Percentiles rank a stretch among this genome's conserved stretches.
phyloP scores from a whole-genome alignment of 441 rosid species.

The Populus hybrid region DNA sequence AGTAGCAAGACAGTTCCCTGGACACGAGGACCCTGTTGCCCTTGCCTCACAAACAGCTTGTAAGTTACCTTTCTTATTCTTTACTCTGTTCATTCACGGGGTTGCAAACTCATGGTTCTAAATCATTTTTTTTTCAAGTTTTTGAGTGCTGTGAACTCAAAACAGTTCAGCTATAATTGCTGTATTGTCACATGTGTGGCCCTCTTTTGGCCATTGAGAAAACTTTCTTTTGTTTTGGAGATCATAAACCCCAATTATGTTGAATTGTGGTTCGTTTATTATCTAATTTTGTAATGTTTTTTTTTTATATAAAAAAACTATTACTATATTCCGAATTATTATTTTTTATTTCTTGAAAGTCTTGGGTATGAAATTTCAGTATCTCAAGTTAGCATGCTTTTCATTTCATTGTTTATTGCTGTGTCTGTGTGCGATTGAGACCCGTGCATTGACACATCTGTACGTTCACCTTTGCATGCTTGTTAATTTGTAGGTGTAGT shows the following conservation, averaged over 20 bases:
- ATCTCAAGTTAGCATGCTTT: background rate
- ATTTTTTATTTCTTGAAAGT: background rate
- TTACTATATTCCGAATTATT: background rate
- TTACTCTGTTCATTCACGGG: background rate
- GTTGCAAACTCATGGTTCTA: background rate
- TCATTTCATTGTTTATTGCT: background rate
- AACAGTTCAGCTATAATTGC: background rate
- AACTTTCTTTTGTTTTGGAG: background rate
- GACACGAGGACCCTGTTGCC: conserved; percentile 73
- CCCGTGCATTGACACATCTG: background rate
- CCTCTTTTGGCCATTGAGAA: background rate
- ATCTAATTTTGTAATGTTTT: background rate
- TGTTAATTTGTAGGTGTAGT: background rate
- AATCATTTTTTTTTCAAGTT: background rate
- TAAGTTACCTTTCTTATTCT: conserved; percentile 33
- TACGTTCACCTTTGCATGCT: background rate
- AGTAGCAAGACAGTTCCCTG: conserved; percentile 57
- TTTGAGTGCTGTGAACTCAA: too few relatives aligned
- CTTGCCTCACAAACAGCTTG: conserved; percentile 96
- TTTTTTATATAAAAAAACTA: background rate
- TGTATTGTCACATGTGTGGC: background rate
- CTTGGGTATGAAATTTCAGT: background rate
- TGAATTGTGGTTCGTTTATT: background rate
- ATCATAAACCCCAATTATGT: background rate
- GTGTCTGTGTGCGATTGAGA: too few relatives aligned